phyloP scores from a whole-genome alignment of 176 grass and related monocot species.

The Phyllostachys edulis region DNA sequence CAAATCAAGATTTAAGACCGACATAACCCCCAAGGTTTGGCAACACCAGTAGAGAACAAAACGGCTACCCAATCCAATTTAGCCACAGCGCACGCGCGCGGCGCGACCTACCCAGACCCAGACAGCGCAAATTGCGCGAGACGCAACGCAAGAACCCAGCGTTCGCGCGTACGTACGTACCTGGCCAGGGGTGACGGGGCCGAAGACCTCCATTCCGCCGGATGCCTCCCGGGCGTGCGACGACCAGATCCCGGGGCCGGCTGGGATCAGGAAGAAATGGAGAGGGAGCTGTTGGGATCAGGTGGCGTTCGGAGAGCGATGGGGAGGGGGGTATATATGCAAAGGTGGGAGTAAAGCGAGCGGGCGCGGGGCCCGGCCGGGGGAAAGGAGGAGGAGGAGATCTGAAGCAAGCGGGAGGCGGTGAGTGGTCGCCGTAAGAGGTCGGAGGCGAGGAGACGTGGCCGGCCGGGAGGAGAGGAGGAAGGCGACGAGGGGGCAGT shows the following conservation, averaged over 20 bases:
- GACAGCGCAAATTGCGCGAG: not conserved
- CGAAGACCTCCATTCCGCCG: slow-evolving; percentile 67
- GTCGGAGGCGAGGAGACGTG: not conserved
- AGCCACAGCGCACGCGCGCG: not conserved
- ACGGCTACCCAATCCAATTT: not conserved
- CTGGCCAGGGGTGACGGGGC: slow-evolving; percentile 57
- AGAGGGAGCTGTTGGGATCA: not conserved
- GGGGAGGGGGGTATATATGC: not conserved
- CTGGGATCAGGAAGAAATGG: not conserved
- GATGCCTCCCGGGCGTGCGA: not conserved
- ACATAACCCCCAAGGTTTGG: not conserved
- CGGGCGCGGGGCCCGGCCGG: not conserved
- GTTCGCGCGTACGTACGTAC: slow-evolving; percentile 5
- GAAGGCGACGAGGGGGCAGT: not conserved
- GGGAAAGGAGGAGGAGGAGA: not conserved
- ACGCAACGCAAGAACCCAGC: not conserved
- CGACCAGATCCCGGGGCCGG: not conserved
- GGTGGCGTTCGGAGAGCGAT: slow-evolving; percentile 6
- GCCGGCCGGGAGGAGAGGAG: not conserved
- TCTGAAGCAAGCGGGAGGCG: slow-evolving; percentile 24
- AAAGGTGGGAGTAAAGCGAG: not conserved
- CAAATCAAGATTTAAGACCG: not conserved
- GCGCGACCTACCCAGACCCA: not conserved
- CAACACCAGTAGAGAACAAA: not conserved
- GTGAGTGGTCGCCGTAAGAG: slow-evolving; percentile 27